Evolutionary conservation across 208 protist species (phyloP), one percentile per base, ranked within the genome.

Genomic region (Leishmania mexicana): DNA sequence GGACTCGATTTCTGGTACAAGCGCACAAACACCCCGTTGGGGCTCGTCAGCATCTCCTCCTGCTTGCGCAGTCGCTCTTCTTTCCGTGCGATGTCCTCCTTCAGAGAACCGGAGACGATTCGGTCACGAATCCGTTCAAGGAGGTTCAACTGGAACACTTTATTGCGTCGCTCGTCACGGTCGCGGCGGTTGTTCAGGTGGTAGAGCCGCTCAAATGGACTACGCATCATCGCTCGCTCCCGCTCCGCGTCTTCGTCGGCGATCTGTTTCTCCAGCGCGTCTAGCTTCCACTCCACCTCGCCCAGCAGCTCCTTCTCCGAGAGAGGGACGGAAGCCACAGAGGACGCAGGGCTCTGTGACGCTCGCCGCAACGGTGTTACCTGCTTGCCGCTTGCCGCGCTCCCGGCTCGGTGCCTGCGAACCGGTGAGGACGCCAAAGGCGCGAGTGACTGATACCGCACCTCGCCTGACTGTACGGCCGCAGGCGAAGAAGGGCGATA

Each of bases 151-250:
- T 92, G 88, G 3, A 84, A 83, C 38, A 93, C 70, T 51, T 87
- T 87, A 57, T 84, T 68, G 4, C 88, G 87, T 2, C 92, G 91
- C 75, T 94, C 88, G 45, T 95, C 91, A 45, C 89, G 88, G 68
- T 96, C 91, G 8, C 90, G 88, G 45, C 89, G 87, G 81, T 97
- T 97, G 86, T 95, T 97, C 75, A 94, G 87, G 83, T 95, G 91
- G 85, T 97, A 97, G 47, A 97, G 82, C 1, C 94, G 89, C 81
- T 92, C 85, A 76, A 89, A 95, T 0, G 91, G 87, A 62, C 86
- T 89, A 38, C 86, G 57, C 74, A 79, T 38, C 91, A 93, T 93
- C n/a, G 81, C 81, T 0, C 64, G 70, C 84, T 94, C 88, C 3
- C 84, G 75, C 6, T 73, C 47, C 7, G 78, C 54, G 45, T 93